These are phyloP conservation scores for Penicillium sp. DNA, from an alignment of 2,329 filamentous ascomycete species.

Conservation along the genomic window DNA sequence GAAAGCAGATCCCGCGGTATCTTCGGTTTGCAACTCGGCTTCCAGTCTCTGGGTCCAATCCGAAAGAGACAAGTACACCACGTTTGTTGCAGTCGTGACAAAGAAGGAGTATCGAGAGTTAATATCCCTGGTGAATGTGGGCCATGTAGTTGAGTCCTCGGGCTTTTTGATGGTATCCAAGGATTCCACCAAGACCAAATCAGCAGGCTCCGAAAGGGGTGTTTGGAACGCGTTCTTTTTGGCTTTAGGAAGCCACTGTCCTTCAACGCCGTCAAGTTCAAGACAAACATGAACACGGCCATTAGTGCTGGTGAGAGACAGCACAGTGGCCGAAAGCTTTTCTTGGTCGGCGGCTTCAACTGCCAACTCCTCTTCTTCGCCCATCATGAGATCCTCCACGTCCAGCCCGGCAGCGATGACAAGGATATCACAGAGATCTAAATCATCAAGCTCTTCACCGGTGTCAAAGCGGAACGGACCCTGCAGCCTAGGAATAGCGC, in stretches of 20 bases:
- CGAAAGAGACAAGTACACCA: constrained; percentile 57
- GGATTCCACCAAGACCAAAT: constrained; percentile 48
- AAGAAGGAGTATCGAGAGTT: constrained; percentile 61
- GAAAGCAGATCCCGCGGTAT: constrained; percentile 55
- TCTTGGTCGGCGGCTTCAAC: constrained; percentile 48
- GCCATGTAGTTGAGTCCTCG: constrained; percentile 41
- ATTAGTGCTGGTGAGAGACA: constrained; percentile 59
- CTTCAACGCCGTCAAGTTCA: constrained; percentile 63
- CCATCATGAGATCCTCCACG: constrained; percentile 53
- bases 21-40: constrained; percentile 55
- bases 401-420: constrained; percentile 57
- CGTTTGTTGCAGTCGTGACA: constrained; percentile 55
- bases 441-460: constrained; percentile 52
- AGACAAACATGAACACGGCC: constrained; percentile 61
- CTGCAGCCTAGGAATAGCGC: constrained; percentile 61
- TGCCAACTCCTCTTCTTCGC: constrained; percentile 50
- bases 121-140: constrained; percentile 58
- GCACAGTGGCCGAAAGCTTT: constrained; percentile 57
- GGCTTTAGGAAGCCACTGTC: constrained; percentile 61
- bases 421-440: constrained; percentile 62
- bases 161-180: constrained; percentile 41
- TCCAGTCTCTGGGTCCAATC: constrained; percentile 60
- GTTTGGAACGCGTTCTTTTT: constrained; percentile 43
- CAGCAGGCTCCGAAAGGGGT: constrained; percentile 43
- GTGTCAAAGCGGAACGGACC: constrained; percentile 60